Percentiles rank a stretch among this genome's conserved stretches.
phyloP scores from a whole-genome alignment of 805 yeast genomes.

The Starmera amethionina region DNA sequence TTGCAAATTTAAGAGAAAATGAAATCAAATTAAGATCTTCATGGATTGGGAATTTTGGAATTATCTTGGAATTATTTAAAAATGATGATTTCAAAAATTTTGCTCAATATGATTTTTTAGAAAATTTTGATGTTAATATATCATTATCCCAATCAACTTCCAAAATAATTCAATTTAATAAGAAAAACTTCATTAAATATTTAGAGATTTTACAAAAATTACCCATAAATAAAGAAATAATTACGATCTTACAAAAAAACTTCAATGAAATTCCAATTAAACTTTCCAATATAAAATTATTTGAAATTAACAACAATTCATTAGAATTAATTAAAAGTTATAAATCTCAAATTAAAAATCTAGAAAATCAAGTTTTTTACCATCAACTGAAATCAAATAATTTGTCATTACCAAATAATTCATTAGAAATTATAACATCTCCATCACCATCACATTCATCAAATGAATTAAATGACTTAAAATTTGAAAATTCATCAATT shows the following conservation, averaged over 20 bases:
- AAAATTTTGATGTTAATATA: too few relatives aligned
- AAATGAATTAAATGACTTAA: constrained; percentile 3
- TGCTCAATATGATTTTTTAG: too few relatives aligned
- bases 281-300: constrained; percentile 7
- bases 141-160: too few relatives aligned
- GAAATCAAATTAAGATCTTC: constrained; percentile 45
- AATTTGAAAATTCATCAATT: constrained; percentile 7
- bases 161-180: too few relatives aligned
- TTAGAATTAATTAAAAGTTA: constrained; percentile 43
- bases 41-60: constrained; percentile 59
- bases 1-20: constrained; percentile 44
- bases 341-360: constrained; percentile 59
- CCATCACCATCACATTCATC: constrained; percentile 2
- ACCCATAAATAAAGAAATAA: constrained; percentile 22
- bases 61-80: constrained; percentile 27
- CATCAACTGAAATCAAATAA: constrained; percentile 37
- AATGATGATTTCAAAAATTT: constrained; percentile 1
- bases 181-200: constrained; percentile 15
- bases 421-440: constrained; percentile 19
- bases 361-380: constrained; percentile 72
- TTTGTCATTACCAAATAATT: constrained; percentile 4
- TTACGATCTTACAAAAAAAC: constrained; percentile 26
- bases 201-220: constrained; percentile 23
- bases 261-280: constrained; percentile 26
- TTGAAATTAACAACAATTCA: not conserved